Percentiles rank a stretch among this genome's conserved stretches.
These are phyloP conservation scores for Talaromyces sp. DNA, from an alignment of 2,329 filamentous ascomycete genomes.

Conservation along the genomic window DNA sequence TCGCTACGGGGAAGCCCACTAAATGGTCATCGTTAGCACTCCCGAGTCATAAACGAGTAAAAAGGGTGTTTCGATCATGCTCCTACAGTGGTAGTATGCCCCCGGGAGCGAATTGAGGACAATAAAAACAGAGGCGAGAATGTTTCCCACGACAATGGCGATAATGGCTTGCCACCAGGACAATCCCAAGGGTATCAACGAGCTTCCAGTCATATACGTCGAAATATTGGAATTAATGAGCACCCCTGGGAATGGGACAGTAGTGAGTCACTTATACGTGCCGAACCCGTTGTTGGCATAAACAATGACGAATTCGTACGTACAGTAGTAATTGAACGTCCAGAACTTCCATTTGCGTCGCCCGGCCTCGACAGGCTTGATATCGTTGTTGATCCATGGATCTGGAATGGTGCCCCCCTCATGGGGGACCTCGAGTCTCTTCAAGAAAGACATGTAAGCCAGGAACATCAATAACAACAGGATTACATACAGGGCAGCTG, in stretches of 20 bases:
- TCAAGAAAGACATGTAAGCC: constrained; percentile 2
- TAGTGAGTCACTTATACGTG: neutral
- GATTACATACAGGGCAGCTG: neutral
- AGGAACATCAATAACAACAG: neutral
- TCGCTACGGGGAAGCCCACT: constrained; percentile 35
- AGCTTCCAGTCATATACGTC: constrained; percentile 33
- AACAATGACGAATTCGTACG: neutral
- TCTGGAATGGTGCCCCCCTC: constrained; percentile 19
- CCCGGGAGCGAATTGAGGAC: constrained; percentile 45
- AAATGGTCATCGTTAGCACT: neutral
- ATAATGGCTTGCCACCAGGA: constrained; percentile 34
- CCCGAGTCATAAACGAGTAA: neutral
- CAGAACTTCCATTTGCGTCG: constrained; percentile 44
- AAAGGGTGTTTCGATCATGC: neutral
- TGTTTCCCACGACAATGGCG: constrained; percentile 30
- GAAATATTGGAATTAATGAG: constrained; percentile 44
- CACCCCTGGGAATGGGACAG: constrained; percentile 38
- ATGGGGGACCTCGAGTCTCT: constrained; percentile 13
- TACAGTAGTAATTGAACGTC: constrained; percentile 48
- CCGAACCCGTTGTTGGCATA: neutral
- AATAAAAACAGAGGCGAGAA: constrained; percentile 40
- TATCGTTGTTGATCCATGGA: constrained; percentile 48
- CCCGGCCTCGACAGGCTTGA: constrained; percentile 46
- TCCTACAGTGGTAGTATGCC: constrained; percentile 38
- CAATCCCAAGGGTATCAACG: constrained; percentile 33